Evolutionary conservation across 768 basidiomycete species (phyloP).

Genomic region (Amanita molliuscula): DNA sequence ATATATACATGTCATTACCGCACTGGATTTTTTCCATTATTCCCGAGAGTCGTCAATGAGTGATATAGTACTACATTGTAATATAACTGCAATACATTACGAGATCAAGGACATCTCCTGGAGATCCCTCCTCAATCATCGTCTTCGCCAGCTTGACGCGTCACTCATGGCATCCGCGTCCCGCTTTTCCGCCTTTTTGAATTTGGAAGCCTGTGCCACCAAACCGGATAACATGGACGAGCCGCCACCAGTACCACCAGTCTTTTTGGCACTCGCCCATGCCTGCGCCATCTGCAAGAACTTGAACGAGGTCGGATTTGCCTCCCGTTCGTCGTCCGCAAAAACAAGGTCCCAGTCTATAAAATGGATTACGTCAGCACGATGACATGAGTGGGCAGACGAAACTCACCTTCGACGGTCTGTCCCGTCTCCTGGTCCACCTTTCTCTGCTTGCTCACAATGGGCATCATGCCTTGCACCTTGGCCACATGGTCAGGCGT

Average conservation of each 20-base stretch:
- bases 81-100: neutral
- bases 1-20: too few species aligned
- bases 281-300: conserved; percentile 93
- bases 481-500: conserved; percentile 61
- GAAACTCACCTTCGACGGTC: conserved; percentile 67
- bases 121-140: conserved; percentile 7
- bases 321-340: conserved; percentile 90
- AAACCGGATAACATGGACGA: conserved; percentile 35
- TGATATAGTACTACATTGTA: neutral
- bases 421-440: conserved; percentile 81
- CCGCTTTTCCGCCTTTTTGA: conserved; percentile 8
- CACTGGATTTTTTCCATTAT: neutral
- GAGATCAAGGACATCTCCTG: neutral
- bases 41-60: neutral
- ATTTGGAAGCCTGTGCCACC: conserved; percentile 24
- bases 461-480: conserved; percentile 90
- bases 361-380: neutral
- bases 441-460: conserved; percentile 74
- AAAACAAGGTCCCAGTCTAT: conserved; percentile 93
- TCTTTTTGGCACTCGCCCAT: conserved; percentile 59
- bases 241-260: conserved; percentile 22
- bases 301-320: conserved; percentile 89
- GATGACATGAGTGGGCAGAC: neutral
- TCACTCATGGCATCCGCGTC: conserved; percentile 34
- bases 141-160: conserved; percentile 39